Base-by-base conservation (phyloP, 83 land plant genomes). In the Thuja plicata region DNA sequence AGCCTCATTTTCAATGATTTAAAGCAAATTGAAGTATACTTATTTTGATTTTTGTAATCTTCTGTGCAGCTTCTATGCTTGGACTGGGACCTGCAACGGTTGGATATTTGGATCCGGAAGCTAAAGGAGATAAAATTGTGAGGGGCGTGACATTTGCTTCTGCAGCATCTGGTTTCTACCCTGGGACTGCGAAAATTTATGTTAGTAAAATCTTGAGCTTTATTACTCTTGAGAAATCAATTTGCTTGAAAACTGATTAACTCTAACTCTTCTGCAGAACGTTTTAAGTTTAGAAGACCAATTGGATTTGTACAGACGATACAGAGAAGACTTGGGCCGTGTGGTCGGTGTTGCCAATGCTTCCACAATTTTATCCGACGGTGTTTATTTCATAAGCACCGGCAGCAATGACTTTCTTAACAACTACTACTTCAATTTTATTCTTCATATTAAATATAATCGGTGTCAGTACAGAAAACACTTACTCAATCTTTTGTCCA, bases 161-260 rank as follows among this genome's bases (percentile, higher is more conserved):
- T 17, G 89, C 86, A 40, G 92, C 86, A 62, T 92, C 93, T 0
- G 93, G 93, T 24, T 90, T 87, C 85, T 76, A 87, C 79, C 86
- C 70, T 11, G 87, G 83, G 71, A 92, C 93, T 13, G 92, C 90
- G 4, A 73, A 52, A 19, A 71, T 86, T 54, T 88, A 90, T 76
- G 93, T 92, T 55, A 92, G 89, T 12, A 21, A 21, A 80, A 12
- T 34, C 8, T 13, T 30, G 11, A 5, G 32, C 0, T 41, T 24
- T 79, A 7, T 13, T 76, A 8, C 17, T 21, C 54, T 34, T 34
- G 48, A 40, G 30, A 43, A 77, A 45, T 74, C 48, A 46, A 19
- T 30, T 45, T 8, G 16, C 10, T 19, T 21, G 13, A 78, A n/a
- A n/a, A 32, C 77, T 32, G 77, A 32, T 32, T 32, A 9, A 0